Conservation (phyloP, 257 asterid species). For the Fraxinus pennsylvanica region DNA sequence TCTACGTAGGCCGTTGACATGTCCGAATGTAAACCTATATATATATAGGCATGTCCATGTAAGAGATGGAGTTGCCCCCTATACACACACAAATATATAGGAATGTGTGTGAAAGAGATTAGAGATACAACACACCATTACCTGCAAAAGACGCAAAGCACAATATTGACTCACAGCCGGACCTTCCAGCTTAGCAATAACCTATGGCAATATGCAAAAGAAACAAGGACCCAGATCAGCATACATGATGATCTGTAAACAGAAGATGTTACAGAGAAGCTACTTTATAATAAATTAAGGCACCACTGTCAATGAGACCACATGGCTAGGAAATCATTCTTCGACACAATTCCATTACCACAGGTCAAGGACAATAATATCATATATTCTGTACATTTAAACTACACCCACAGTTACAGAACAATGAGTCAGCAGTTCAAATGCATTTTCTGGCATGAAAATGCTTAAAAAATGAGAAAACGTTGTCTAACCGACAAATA, state of each 20-base stretch:
- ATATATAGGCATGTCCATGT: too few species aligned
- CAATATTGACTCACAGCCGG: slow-evolving; percentile 94
- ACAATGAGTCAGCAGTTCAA: background rate
- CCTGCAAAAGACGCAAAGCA: slow-evolving; percentile 95
- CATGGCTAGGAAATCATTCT: background rate
- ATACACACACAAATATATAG: background rate
- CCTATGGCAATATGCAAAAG: slow-evolving; percentile 56
- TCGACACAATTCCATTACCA: slow-evolving; percentile 1
- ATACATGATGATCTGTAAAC: slow-evolving; percentile 20
- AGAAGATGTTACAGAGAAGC: slow-evolving; percentile 22
- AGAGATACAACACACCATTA: slow-evolving; percentile 27
- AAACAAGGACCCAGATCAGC: slow-evolving; percentile 34
- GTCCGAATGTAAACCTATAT: background rate
- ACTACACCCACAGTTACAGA: background rate
- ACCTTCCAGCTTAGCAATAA: slow-evolving; percentile 98
- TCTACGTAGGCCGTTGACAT: background rate
- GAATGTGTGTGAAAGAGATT: background rate
- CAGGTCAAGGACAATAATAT: slow-evolving; percentile 15
- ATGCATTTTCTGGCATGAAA: background rate
- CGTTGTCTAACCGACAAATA: background rate
- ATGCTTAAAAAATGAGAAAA: background rate
- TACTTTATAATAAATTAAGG: slow-evolving; percentile 12
- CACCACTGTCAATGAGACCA: background rate
- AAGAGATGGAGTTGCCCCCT: background rate
- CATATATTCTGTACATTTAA: background rate